These are phyloP conservation scores for Clarireedia paspali DNA, from an alignment of 2,329 filamentous ascomycete genomes.

Conservation along the genomic window DNA sequence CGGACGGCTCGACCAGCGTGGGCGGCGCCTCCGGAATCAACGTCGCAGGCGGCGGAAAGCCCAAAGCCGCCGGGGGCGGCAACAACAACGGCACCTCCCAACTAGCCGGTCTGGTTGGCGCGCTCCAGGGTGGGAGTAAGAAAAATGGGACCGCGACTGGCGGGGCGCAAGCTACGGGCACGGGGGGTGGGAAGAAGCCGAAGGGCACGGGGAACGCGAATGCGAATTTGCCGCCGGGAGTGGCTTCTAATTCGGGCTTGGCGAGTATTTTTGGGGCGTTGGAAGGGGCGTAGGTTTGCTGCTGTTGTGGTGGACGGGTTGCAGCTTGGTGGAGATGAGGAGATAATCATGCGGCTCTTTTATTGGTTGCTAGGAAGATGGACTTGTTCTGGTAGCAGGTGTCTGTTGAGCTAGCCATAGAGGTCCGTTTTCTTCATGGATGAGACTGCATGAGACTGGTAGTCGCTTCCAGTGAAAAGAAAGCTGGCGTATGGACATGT, in stretches of 20 bases:
- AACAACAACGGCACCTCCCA: not conserved
- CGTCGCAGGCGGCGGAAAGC: not conserved
- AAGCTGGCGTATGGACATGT: too few relatives aligned
- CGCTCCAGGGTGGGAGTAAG: not conserved
- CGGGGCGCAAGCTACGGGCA: not conserved
- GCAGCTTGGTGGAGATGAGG: too few relatives aligned
- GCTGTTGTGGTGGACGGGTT: too few relatives aligned
- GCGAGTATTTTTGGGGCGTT: slow-evolving; percentile 4
- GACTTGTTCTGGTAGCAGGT: too few relatives aligned
- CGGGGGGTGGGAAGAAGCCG: not conserved
- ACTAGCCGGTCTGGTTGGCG: not conserved
- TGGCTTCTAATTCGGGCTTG: not conserved
- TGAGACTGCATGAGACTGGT: too few relatives aligned
- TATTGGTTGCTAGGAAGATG: too few relatives aligned
- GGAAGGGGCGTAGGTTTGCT: not conserved
- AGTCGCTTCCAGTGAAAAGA: too few relatives aligned
- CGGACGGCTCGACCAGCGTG: not conserved
- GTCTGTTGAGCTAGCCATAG: too few relatives aligned
- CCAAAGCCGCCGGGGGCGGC: not conserved
- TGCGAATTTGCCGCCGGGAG: slow-evolving; percentile 2
- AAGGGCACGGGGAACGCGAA: not conserved
- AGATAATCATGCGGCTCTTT: too few relatives aligned
- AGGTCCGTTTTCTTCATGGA: too few relatives aligned
- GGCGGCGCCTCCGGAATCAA: slow-evolving; percentile 3
- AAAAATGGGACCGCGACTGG: not conserved